A percentile compares a stretch with the other conserved stretches of the same genome.
phyloP scores from a whole-genome alignment of 202 grass and related monocot genomes.

The Digitaria exilis region DNA sequence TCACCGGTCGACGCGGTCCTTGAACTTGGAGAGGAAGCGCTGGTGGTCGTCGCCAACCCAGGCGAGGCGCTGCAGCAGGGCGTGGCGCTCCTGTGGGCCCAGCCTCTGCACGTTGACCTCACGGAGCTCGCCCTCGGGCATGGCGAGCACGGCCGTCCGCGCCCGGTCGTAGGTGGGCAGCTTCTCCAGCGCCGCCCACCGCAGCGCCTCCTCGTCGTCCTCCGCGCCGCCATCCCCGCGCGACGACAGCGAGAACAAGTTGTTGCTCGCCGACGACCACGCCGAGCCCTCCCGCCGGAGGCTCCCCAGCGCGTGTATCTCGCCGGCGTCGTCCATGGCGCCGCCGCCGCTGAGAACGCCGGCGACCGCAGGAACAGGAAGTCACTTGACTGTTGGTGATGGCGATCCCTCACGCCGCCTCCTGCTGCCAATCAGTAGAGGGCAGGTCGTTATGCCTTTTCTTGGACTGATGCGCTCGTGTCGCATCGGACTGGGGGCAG shows the following conservation, averaged over 20 bases:
- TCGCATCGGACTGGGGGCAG: not conserved
- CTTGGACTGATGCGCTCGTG: not conserved
- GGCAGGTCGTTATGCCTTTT: not conserved
- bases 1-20: constrained; percentile 62
- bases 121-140: constrained; percentile 54
- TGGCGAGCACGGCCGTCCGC: constrained; percentile 49
- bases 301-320: constrained; percentile 64
- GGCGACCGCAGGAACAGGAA: not conserved
- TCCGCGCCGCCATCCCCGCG: constrained; percentile 17
- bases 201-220: constrained; percentile 70
- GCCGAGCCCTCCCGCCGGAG: constrained; percentile 47
- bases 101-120: constrained; percentile 57
- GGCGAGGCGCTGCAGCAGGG: constrained; percentile 54
- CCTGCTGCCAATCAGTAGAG: too few species aligned
- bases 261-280: constrained; percentile 43
- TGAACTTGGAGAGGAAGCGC: constrained; percentile 56
- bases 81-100: constrained; percentile 49
- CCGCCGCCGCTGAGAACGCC: not conserved
- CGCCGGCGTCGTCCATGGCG: constrained; percentile 52
- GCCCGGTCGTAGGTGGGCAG: constrained; percentile 68
- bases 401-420: not conserved
- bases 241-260: constrained; percentile 48
- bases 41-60: constrained; percentile 54
- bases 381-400: too few species aligned
- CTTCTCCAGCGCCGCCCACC: constrained; percentile 70